Evolutionary conservation across 352 stramenopile genomes (phyloP).

Genomic region (Globisporangium polare): DNA sequence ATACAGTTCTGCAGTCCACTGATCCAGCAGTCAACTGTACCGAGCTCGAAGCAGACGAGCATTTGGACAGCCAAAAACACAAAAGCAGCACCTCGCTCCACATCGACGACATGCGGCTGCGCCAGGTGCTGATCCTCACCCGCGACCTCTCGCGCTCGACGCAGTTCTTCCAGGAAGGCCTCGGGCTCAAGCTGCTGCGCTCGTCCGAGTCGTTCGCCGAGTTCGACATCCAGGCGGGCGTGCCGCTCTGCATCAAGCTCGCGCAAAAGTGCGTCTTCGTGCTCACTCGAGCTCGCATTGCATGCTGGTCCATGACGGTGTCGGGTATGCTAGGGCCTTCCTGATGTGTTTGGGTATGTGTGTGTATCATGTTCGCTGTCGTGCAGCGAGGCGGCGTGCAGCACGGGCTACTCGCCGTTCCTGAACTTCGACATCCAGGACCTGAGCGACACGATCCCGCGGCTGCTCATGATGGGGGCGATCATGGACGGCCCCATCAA

Average conservation of each 20-base stretch:
- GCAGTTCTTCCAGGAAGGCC: conserved; percentile 82
- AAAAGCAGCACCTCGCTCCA: background rate
- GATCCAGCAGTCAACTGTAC: no score
- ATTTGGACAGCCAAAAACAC: conserved; percentile 1
- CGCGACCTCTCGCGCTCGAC: conserved; percentile 74
- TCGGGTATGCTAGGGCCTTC: background rate
- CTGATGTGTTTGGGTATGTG: no score
- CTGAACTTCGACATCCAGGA: conserved; percentile 91
- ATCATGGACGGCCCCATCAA: conserved; percentile 92
- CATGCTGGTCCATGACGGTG: background rate
- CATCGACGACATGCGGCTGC: conserved; percentile 39
- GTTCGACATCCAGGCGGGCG: conserved; percentile 59
- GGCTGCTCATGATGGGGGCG: conserved; percentile 81
- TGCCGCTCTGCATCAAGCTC: conserved; percentile 78
- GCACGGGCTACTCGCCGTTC: conserved; percentile 87
- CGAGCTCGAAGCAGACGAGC: no score
- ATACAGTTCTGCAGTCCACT: no score
- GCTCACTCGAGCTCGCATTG: background rate
- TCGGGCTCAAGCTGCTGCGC: conserved; percentile 69
- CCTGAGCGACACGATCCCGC: conserved; percentile 82
- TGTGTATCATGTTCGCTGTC: background rate
- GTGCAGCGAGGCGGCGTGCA: conserved; percentile 71
- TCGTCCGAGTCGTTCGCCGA: conserved; percentile 81
- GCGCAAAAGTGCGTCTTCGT: conserved; percentile 52
- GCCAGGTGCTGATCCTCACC: conserved; percentile 82